Base-by-base conservation (phyloP, 345 rosid genomes). In the Zanthoxylum bungeanum region DNA sequence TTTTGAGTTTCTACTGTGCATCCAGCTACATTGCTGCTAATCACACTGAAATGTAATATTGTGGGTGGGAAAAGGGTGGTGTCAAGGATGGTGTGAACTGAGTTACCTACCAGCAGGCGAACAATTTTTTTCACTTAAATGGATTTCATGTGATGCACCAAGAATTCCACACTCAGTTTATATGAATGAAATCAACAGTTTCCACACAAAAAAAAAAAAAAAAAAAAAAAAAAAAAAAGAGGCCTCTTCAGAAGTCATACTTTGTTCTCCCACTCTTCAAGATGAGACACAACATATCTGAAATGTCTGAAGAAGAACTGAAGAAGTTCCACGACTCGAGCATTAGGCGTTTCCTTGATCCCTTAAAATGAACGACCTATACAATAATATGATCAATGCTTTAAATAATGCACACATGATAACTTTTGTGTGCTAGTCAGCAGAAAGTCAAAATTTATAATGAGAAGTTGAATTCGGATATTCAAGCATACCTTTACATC, bases 321-420 rank as follows among this genome's bases (percentile, higher is more conserved):
- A 82, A 84, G 53, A 80, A 91, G 80, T 91, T 87, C 99, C 98
- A 92, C 14, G 99, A 89, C 80, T 95, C 99, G 1, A 95, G 91
- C 99, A 95, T 95, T 34, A 95, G 51, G 12, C 98, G 93, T 76
- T 95, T 95, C 73, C 99, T 92, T 50, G 97, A 95, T 76, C 99
- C 98, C 79, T 94, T 92, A 78, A 95, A 95, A 76, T 92, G 99
- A 75, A 92, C 91, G 56, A 89, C 92, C 97, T 91, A 39, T 19
- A 55, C 39, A 56, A 16, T 30, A 11, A 58, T 49, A 36, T 47
- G 17, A 56, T 50, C 16, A 47, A 4, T 64, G 44, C 9, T 66
- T 36, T 22, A 50, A 30, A 63, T 50, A 27, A 36, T 57, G 30
- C 47, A 10, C 37, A 24, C 55, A 53, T 36, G 42, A 63, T 28